Conservation (phyloP, 2,329 filamentous ascomycete genomes). For the Venturia asperata region DNA sequence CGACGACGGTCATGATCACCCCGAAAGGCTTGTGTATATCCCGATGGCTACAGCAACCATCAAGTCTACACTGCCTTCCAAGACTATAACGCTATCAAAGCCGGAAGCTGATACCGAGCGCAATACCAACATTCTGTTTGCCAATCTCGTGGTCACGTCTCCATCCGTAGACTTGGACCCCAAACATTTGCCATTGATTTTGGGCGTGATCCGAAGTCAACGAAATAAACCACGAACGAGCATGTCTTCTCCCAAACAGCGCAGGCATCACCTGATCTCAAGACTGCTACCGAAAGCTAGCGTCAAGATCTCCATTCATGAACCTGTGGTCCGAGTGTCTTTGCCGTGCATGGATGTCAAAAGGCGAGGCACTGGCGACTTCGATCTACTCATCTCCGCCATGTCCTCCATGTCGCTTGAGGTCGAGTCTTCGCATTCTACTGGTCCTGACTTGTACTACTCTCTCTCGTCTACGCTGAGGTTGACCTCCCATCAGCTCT, state of each 20-base stretch:
- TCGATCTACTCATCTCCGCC: constrained; percentile 89
- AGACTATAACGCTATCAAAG: constrained; percentile 74
- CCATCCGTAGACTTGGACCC: constrained; percentile 91
- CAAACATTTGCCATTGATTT: constrained; percentile 76
- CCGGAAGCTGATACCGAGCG: constrained; percentile 68
- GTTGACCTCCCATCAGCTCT: constrained; percentile 78
- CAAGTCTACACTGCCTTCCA: constrained; percentile 88
- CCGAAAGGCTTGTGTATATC: constrained; percentile 82
- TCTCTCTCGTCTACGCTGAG: constrained; percentile 74
- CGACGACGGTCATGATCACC: constrained; percentile 79
- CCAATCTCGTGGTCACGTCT: constrained; percentile 92
- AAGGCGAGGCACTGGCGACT: constrained; percentile 63
- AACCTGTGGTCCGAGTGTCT: constrained; percentile 85
- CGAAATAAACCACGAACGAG: constrained; percentile 24
- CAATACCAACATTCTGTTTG: constrained; percentile 93
- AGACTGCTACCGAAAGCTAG: constrained; percentile 88
- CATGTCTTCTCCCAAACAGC: constrained; percentile 24
- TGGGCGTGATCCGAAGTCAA: constrained; percentile 61
- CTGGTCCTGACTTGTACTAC: constrained; percentile 78
- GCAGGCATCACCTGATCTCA: constrained; percentile 60
- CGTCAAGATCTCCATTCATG: constrained; percentile 93
- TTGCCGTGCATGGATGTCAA: constrained; percentile 65
- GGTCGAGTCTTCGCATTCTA: constrained; percentile 89
- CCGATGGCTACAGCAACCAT: constrained; percentile 96
- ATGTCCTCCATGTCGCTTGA: constrained; percentile 91